A percentile compares a stretch with the other conserved stretches of the same genome.
Conservation (phyloP, 2,329 filamentous ascomycete species). For the Tolypocladium nubicola region DNA sequence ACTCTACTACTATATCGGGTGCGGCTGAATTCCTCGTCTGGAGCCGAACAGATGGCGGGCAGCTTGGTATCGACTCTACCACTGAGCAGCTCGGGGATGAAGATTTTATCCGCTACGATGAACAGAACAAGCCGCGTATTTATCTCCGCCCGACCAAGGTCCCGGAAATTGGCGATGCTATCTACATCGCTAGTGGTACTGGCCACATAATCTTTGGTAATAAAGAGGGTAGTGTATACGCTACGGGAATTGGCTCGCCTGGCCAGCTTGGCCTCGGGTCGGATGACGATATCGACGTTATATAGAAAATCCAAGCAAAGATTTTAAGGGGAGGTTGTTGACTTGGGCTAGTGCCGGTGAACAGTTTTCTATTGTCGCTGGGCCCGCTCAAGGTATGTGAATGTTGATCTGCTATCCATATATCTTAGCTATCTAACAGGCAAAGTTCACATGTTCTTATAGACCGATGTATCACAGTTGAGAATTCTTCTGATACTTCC, state of each 20-base stretch:
- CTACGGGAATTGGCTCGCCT: constrained; percentile 61
- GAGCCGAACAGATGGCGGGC: constrained; percentile 41
- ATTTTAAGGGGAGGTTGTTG: constrained; percentile 56
- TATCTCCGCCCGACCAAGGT: constrained; percentile 45
- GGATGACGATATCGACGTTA: constrained; percentile 59
- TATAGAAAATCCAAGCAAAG: constrained; percentile 65
- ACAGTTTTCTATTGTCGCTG: constrained; percentile 56
- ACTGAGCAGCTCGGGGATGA: constrained; percentile 35
- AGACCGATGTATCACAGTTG: too few relatives aligned
- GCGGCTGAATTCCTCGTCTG: constrained; percentile 40
- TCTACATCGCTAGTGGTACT: constrained; percentile 43
- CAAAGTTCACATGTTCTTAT: too few relatives aligned
- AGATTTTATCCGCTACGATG: constrained; percentile 42
- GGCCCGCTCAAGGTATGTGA: constrained; percentile 6
- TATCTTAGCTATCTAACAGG: too few relatives aligned
- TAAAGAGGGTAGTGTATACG: constrained; percentile 52
- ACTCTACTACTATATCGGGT: constrained; percentile 48
- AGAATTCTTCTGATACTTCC: too few relatives aligned
- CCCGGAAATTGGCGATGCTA: constrained; percentile 39
- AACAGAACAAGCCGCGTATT: constrained; percentile 47
- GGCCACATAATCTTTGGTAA: constrained; percentile 60
- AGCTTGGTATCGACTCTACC: constrained; percentile 36
- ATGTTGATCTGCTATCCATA: too few relatives aligned
- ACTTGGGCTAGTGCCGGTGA: constrained; percentile 65
- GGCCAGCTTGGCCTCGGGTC: constrained; percentile 62